phyloP scores from a whole-genome alignment of 371 early-diverging fungal species.

The Apophysomyces ossiformis region DNA sequence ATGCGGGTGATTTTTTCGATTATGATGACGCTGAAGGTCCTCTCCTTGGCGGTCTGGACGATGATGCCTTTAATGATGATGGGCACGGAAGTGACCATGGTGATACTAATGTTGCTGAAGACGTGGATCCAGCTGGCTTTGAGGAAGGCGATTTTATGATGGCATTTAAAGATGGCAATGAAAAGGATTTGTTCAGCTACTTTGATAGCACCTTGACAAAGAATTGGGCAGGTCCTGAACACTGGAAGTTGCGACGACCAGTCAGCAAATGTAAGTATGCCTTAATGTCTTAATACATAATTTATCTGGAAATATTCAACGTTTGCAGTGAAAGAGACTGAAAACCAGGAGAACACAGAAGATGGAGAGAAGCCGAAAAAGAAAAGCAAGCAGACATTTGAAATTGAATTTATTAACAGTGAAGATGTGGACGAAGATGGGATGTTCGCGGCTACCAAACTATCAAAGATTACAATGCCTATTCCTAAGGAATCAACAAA shows the following conservation, averaged over 20 bases:
- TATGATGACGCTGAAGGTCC: slow-evolving; percentile 19
- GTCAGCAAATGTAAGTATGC: slow-evolving; percentile 40
- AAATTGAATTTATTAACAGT: slow-evolving; percentile 65
- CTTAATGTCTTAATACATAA: not conserved
- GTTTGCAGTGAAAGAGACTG: slow-evolving; percentile 23
- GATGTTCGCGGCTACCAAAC: slow-evolving; percentile 73
- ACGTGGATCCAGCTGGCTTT: slow-evolving; percentile 16
- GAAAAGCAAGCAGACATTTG: slow-evolving; percentile 35
- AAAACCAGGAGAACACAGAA: slow-evolving; percentile 26
- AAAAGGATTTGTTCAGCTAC: slow-evolving; percentile 80
- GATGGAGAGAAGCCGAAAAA: slow-evolving; percentile 33
- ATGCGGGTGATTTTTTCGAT: slow-evolving; percentile 17
- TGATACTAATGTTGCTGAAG: slow-evolving; percentile 21
- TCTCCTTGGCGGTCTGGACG: slow-evolving; percentile 5
- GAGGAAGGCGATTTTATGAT: slow-evolving; percentile 47
- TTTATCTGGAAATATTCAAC: not conserved
- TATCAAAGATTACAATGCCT: slow-evolving; percentile 39
- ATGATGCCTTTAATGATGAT: slow-evolving; percentile 32
- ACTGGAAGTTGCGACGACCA: slow-evolving; percentile 81
- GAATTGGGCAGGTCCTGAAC: slow-evolving; percentile 96
- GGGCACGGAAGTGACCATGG: slow-evolving; percentile 21
- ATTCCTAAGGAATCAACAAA: slow-evolving; percentile 30
- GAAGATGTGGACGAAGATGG: slow-evolving; percentile 57
- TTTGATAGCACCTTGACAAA: slow-evolving; percentile 83
- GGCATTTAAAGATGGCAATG: slow-evolving; percentile 44